phyloP scores from a whole-genome alignment of 257 asterid species.

The Catharanthus roseus region DNA sequence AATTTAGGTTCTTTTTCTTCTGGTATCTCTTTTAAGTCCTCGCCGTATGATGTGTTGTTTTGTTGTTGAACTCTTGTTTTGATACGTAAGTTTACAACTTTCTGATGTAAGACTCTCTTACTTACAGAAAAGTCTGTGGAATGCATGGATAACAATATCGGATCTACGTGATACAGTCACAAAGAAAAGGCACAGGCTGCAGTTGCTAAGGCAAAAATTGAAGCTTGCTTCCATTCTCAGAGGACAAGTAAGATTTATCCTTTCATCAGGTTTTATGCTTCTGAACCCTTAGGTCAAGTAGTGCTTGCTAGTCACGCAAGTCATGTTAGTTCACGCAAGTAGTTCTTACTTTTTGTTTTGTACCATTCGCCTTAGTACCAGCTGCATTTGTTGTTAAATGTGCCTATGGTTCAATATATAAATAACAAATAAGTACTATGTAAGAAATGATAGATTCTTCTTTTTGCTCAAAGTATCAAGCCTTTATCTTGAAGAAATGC shows the following conservation, averaged over 20 bases:
- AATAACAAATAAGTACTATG: too few species aligned
- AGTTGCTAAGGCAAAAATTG: constrained; percentile 85
- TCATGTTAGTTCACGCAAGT: not conserved
- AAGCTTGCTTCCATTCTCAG: constrained; percentile 85
- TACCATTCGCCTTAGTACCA: too few species aligned
- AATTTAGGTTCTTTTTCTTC: not conserved
- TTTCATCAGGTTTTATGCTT: constrained; percentile 10
- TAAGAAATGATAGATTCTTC: too few species aligned
- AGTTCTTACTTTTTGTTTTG: not conserved
- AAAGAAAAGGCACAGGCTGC: constrained; percentile 85
- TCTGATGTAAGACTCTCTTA: constrained; percentile 13
- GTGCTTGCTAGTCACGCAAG: too few species aligned
- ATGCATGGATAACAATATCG: constrained; percentile 92
- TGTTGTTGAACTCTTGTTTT: not conserved
- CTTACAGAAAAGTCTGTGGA: constrained; percentile 80
- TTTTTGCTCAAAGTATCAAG: not conserved
- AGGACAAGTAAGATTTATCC: constrained; percentile 62
- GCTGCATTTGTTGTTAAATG: too few species aligned
- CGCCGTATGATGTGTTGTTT: not conserved
- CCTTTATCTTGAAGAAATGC: not conserved
- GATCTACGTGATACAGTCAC: constrained; percentile 86
- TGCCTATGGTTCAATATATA: too few species aligned
- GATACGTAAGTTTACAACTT: not conserved
- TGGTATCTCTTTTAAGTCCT: not conserved
- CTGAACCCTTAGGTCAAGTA: not conserved